Conservation (phyloP, 2,329 filamentous ascomycete genomes). For the Penicillium rolfsii region DNA sequence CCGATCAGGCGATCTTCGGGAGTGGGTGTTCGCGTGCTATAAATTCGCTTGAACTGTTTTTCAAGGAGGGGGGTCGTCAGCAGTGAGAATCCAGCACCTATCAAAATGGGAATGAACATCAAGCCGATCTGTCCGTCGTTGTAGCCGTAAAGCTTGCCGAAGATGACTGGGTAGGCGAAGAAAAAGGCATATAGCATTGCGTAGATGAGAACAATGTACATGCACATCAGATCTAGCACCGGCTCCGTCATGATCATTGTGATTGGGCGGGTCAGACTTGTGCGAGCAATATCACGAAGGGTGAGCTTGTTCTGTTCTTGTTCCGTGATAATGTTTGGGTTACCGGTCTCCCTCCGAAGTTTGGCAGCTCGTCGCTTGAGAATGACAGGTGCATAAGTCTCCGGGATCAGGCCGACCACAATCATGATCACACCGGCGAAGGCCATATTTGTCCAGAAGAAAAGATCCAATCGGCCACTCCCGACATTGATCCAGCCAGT, state of each 20-base stretch:
- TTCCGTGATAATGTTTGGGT: slow-evolving; percentile 39
- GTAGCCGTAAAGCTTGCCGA: slow-evolving; percentile 66
- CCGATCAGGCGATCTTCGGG: slow-evolving; percentile 75
- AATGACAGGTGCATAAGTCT: slow-evolving; percentile 42
- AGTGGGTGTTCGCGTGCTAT: slow-evolving; percentile 65
- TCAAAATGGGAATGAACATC: slow-evolving; percentile 49
- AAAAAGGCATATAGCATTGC: slow-evolving; percentile 53
- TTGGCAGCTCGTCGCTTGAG: slow-evolving; percentile 39
- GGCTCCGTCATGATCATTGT: slow-evolving; percentile 70
- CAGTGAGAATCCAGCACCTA: slow-evolving; percentile 37
- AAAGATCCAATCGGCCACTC: slow-evolving; percentile 35
- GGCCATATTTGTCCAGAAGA: slow-evolving; percentile 41
- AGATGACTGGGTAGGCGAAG: slow-evolving; percentile 64
- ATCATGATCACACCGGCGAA: slow-evolving; percentile 33
- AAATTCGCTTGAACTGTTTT: slow-evolving; percentile 70
- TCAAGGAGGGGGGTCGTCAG: slow-evolving; percentile 59
- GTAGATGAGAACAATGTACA: slow-evolving; percentile 67
- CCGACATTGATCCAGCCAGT: slow-evolving; percentile 68
- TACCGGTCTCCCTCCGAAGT: slow-evolving; percentile 39
- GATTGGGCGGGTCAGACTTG: slow-evolving; percentile 77
- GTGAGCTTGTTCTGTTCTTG: slow-evolving; percentile 33
- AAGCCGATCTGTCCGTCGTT: slow-evolving; percentile 42
- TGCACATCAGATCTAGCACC: slow-evolving; percentile 61
- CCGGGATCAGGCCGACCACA: slow-evolving; percentile 34
- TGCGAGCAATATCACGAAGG: slow-evolving; percentile 52